A percentile compares a stretch with the other conserved stretches of the same genome.
Evolutionary conservation across 163 green algal species (phyloP).

Genomic region (Coccomyxa subellipsoidea): DNA sequence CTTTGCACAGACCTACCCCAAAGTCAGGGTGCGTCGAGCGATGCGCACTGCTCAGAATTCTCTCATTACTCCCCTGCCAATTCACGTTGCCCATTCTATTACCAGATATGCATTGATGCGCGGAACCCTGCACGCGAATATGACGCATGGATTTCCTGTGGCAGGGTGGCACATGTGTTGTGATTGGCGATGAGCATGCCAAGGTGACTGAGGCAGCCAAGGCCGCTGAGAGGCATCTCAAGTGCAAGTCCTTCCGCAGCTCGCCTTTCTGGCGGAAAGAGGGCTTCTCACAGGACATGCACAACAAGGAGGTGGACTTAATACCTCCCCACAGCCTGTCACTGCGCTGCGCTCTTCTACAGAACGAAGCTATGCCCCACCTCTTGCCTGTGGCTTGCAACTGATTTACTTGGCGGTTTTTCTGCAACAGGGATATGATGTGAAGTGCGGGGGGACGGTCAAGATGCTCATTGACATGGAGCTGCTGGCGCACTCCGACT

Average conservation of each 20-base stretch:
- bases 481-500: conserved; percentile 14
- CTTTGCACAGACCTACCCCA: not conserved
- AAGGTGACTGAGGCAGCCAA: not conserved
- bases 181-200: not conserved
- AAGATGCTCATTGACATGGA: conserved; percentile 14
- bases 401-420: not conserved
- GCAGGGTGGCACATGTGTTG: conserved; percentile 10
- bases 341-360: too few relatives aligned
- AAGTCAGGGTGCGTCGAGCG: not conserved
- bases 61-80: not conserved
- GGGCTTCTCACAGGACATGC: not conserved
- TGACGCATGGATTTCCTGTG: too few relatives aligned
- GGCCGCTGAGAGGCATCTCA: not conserved
- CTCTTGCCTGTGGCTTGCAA: too few relatives aligned
- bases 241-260: not conserved
- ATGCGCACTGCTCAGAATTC: not conserved
- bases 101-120: too few relatives aligned
- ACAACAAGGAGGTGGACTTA: not conserved
- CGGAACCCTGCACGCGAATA: not conserved
- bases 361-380: not conserved
- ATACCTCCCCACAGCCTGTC: too few relatives aligned
- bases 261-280: not conserved
- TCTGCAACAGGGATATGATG: not conserved
- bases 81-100: too few relatives aligned
- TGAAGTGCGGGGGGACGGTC: not conserved